Percentiles rank a stretch among this genome's conserved stretches.
These are phyloP conservation scores for Eucalyptus cloeziana DNA, from an alignment of 345 rosid species.

Conservation along the genomic window DNA sequence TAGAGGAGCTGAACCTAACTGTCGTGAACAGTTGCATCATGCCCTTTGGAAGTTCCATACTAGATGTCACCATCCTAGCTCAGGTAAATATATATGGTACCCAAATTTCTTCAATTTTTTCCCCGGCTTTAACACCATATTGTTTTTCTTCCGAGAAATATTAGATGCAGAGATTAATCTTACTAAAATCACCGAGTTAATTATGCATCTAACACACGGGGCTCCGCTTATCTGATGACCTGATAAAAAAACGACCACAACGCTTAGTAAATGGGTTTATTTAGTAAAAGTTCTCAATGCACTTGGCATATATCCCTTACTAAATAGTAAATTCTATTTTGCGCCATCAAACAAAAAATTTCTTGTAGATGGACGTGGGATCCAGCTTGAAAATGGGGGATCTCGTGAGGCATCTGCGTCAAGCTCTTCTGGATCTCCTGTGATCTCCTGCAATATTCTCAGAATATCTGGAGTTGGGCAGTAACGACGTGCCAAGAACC, in stretches of 20 bases:
- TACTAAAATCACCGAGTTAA: not conserved
- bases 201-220: not conserved
- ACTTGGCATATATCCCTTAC: not conserved
- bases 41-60: not conserved
- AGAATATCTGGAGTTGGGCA: not conserved
- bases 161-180: not conserved
- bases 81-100: not conserved
- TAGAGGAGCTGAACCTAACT: not conserved
- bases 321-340: not conserved
- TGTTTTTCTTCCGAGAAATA: not conserved
- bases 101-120: not conserved
- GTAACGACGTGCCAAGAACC: not conserved
- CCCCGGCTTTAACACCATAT: not conserved
- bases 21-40: not conserved
- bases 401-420: conserved; percentile 36
- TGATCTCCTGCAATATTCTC: not conserved
- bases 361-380: conserved; percentile 54
- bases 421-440: conserved; percentile 16
- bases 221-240: not conserved
- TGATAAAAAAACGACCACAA: not conserved
- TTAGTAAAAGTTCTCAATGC: not conserved
- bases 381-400: conserved; percentile 30
- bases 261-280: not conserved
- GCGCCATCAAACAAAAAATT: not conserved
- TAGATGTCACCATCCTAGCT: conserved; percentile 1